phyloP scores from a whole-genome alignment of 768 basidiomycete species.

The Pisolithus orientalis region DNA sequence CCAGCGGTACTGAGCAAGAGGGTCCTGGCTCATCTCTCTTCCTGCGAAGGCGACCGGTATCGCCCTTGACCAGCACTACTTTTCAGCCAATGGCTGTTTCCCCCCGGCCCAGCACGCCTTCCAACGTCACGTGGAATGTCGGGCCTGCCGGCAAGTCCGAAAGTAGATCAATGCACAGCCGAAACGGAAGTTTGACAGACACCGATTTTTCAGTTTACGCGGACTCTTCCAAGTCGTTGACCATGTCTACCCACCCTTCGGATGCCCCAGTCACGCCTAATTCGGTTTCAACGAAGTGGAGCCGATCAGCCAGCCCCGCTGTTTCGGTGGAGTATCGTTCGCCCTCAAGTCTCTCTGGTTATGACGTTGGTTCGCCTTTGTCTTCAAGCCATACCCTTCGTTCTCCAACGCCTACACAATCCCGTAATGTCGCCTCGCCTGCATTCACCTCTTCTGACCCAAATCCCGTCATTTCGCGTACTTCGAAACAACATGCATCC shows the following conservation, averaged over 20 bases:
- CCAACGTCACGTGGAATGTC: conserved; percentile 67
- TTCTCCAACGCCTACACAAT: conserved; percentile 66
- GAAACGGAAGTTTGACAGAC: conserved; percentile 53
- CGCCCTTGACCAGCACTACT: conserved; percentile 56
- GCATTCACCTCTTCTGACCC: conserved; percentile 31
- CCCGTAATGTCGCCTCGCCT: conserved; percentile 48
- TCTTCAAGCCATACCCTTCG: conserved; percentile 39
- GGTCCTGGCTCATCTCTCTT: conserved; percentile 37
- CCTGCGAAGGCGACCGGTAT: conserved; percentile 59
- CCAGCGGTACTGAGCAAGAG: conserved; percentile 34
- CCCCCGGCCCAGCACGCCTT: conserved; percentile 54
- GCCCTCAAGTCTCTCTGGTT: conserved; percentile 43
- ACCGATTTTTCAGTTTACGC: conserved; percentile 16
- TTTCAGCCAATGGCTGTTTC: conserved; percentile 58
- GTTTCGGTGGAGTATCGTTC: conserved; percentile 31
- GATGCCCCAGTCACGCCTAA: conserved; percentile 30
- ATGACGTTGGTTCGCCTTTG: conserved; percentile 43
- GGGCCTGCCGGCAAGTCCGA: conserved; percentile 27
- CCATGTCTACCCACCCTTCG: conserved; percentile 39
- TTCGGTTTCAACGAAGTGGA: conserved; percentile 15
- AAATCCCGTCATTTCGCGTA: conserved; percentile 38
- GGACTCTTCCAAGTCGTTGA: conserved; percentile 36
- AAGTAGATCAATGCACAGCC: conserved; percentile 36
- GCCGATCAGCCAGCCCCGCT: conserved; percentile 25
- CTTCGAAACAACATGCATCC: conserved; percentile 50